Base-by-base conservation (phyloP, 768 basidiomycete species). In the Suillus subluteus region DNA sequence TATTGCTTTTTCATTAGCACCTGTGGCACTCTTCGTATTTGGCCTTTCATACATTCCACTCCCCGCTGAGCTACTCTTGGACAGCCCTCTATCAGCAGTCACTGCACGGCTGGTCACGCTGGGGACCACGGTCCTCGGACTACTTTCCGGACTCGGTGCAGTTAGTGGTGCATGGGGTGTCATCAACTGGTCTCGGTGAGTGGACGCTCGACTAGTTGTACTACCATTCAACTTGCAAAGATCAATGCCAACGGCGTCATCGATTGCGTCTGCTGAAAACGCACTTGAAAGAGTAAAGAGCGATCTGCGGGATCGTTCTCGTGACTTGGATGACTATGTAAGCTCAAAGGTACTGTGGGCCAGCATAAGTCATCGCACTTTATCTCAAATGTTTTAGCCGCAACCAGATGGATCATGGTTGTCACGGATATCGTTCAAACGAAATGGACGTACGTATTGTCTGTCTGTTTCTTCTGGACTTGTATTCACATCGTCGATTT, bases 131-230 rank as follows among this genome's bases (percentile, higher is more conserved):
- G 85, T 94, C 65, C 87, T 95, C n/a, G 94, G 94, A 6, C 73
- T 88, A 3, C 81, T 95, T 6, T 92, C 93, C 0, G 94, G 94
- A 0, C 90, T 92, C 67, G 92, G 92, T 68, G 89, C 91, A 4
- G 81, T 91, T 58, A 87, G 83, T 68, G 88, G 85, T 56, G 84
- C 87, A 0, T 91, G 91, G 90, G 78, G 70, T 11, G 63, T 37
- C 23, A 15, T 62, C 63, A 64, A 9, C 13, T 6, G 40, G 30
- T 61, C 59, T 61, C 59, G 40, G 59, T 61, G 41, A 61, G 59
- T 61, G 41, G 16, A 37, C 50, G 7, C 23, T 37, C 58, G 32
- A 37, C 9, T 5, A 61, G 35, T 40, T 37, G 5, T 16, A 18
- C 55, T 23, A 8, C 12, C 62, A 37, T 37, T 66, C 61, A 66